Evolutionary conservation across 2,329 filamentous ascomycete genomes (phyloP).

Genomic region (Scytalidium sp.): DNA sequence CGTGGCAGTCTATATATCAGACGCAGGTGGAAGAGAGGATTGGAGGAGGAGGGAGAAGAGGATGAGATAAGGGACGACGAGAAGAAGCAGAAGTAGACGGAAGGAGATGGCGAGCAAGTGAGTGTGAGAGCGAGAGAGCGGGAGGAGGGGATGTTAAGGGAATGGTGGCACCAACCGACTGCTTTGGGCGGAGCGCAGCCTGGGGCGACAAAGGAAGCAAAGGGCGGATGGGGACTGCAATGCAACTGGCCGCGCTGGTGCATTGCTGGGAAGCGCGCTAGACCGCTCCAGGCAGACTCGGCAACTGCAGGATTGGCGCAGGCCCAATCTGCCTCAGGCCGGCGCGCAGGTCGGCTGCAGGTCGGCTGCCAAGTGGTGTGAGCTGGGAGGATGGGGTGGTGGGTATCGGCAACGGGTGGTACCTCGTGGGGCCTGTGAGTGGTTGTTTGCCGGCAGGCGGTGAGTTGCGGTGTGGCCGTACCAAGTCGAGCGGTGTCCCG

Average conservation of each 20-base stretch:
- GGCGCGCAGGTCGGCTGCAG: not conserved
- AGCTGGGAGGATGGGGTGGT: too few relatives aligned
- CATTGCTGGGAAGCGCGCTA: not conserved
- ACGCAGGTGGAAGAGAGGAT: slow-evolving; percentile 20
- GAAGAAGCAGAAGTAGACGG: slow-evolving; percentile 4
- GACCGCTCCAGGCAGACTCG: not conserved
- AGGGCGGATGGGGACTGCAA: not conserved
- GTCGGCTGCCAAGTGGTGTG: too few relatives aligned
- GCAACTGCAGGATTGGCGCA: not conserved
- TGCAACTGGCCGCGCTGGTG: not conserved
- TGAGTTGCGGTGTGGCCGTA: not conserved
- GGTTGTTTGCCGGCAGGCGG: not conserved
- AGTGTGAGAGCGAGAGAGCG: slow-evolving; percentile 7
- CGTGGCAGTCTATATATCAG: slow-evolving; percentile 5
- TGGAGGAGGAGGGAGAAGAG: slow-evolving; percentile 28
- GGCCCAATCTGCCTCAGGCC: not conserved
- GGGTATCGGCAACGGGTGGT: too few relatives aligned
- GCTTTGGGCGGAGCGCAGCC: not conserved
- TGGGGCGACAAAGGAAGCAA: not conserved
- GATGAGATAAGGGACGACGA: slow-evolving; percentile 6
- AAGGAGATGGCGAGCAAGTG: slow-evolving; percentile 9
- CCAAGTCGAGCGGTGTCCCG: not conserved
- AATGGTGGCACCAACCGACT: not conserved
- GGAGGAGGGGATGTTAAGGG: slow-evolving; percentile 2
- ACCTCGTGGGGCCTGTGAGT: not conserved